Conservation (phyloP, 441 rosid genomes). For the Hura crepitans region DNA sequence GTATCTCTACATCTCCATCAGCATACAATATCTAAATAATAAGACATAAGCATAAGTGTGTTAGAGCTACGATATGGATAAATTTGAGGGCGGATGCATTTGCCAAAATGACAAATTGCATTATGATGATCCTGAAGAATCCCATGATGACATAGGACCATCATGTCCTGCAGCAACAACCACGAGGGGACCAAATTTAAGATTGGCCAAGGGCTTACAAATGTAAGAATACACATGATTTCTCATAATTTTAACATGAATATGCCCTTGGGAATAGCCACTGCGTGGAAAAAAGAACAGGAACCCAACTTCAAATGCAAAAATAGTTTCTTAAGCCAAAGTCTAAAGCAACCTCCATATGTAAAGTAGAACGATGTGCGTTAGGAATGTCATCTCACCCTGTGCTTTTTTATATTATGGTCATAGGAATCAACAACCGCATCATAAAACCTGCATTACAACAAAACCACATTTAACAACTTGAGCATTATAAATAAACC, state of each 20-base stretch:
- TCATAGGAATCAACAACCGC: constrained; percentile 39
- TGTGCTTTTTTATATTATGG: constrained; percentile 43
- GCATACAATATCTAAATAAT: constrained; percentile 48
- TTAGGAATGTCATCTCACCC: constrained; percentile 40
- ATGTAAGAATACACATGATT: constrained; percentile 6
- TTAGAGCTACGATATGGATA: not conserved
- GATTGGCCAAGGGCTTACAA: not conserved
- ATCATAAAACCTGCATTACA: constrained; percentile 55
- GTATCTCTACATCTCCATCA: constrained; percentile 60
- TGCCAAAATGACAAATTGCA: constrained; percentile 5
- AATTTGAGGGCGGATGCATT: not conserved
- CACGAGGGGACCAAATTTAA: constrained; percentile 5
- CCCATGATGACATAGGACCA: not conserved
- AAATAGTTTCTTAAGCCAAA: not conserved
- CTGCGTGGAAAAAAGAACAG: constrained; percentile 7
- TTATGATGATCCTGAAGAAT: not conserved
- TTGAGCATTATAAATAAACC: not conserved
- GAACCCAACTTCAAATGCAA: not conserved
- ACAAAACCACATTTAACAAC: not conserved
- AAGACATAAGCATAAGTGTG: constrained; percentile 16
- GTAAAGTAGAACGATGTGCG: not conserved
- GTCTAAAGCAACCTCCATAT: not conserved
- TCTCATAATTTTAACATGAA: constrained; percentile 11
- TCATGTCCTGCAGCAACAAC: not conserved
- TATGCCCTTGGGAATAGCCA: not conserved